phyloP scores from a whole-genome alignment of 805 yeast genomes.

The Cyberlindnera suaveolens region DNA sequence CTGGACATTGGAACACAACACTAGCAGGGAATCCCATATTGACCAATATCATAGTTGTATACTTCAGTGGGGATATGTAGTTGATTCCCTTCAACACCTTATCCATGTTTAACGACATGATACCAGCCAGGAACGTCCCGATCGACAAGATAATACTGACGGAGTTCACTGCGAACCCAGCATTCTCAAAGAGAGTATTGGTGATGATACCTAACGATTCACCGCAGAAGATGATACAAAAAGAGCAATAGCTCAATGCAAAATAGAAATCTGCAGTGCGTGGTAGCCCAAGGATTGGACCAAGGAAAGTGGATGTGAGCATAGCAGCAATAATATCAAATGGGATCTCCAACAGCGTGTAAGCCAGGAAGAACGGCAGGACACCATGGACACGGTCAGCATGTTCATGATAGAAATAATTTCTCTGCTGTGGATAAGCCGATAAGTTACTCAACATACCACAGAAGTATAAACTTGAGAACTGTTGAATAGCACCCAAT shows the following conservation, averaged over 20 bases:
- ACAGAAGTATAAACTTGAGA: constrained; percentile 64
- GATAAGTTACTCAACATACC: constrained; percentile 80
- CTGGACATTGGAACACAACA: constrained; percentile 45
- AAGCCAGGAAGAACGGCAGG: constrained; percentile 57
- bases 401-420: constrained; percentile 75
- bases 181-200: constrained; percentile 63
- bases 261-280: constrained; percentile 63
- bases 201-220: constrained; percentile 81
- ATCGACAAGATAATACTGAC: constrained; percentile 60
- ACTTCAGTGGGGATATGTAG: constrained; percentile 73
- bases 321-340: constrained; percentile 56
- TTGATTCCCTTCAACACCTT: constrained; percentile 62
- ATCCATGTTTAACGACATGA: constrained; percentile 75
- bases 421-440: constrained; percentile 67
- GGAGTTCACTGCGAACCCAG: constrained; percentile 76
- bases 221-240: constrained; percentile 62
- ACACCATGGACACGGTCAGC: constrained; percentile 68
- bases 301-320: constrained; percentile 55
- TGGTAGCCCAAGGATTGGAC: constrained; percentile 69
- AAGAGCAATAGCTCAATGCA: constrained; percentile 47
- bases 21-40: constrained; percentile 45
- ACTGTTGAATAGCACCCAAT: constrained; percentile 71
- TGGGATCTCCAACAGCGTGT: constrained; percentile 57
- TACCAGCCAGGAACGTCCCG: constrained; percentile 80
- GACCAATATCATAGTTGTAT: constrained; percentile 50